A percentile compares a stretch with the other conserved stretches of the same genome.
phyloP scores from a whole-genome alignment of 257 asterid genomes.

The Ocimum tenuiflorum region DNA sequence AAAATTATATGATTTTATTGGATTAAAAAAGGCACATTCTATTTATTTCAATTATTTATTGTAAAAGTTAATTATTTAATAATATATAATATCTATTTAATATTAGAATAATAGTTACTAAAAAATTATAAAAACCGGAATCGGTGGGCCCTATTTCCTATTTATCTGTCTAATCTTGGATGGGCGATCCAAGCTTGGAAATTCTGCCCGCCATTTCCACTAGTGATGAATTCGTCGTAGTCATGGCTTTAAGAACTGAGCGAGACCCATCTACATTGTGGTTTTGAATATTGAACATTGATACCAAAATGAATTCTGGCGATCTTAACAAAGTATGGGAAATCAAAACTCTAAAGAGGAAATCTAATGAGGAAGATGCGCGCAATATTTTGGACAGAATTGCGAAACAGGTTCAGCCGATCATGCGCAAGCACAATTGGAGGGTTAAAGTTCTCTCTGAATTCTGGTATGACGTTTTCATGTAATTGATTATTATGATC shows the following conservation, averaged over 20 bases:
- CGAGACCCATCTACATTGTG: slow-evolving; percentile 7
- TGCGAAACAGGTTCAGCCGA: slow-evolving; percentile 89
- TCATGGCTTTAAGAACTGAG: not conserved
- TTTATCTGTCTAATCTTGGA: too few relatives aligned
- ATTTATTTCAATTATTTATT: too few relatives aligned
- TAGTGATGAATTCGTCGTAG: not conserved
- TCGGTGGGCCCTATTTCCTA: too few relatives aligned
- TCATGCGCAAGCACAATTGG: slow-evolving; percentile 89
- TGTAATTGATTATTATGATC: not conserved
- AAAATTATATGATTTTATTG: too few relatives aligned
- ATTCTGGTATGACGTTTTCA: slow-evolving; percentile 44
- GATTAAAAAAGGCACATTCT: too few relatives aligned
- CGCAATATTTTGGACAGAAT: slow-evolving; percentile 53
- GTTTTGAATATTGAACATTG: slow-evolving; percentile 6
- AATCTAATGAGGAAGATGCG: slow-evolving; percentile 64
- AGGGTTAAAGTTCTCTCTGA: slow-evolving; percentile 85
- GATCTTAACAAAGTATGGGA: slow-evolving; percentile 76
- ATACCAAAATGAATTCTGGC: slow-evolving; percentile 52
- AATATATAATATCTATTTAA: too few relatives aligned
- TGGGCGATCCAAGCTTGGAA: not conserved
- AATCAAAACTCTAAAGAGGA: slow-evolving; percentile 65
- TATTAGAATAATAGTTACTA: too few relatives aligned
- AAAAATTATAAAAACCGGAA: too few relatives aligned
- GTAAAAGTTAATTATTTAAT: too few relatives aligned
- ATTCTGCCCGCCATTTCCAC: slow-evolving; percentile 23